phyloP scores from a whole-genome alignment of 257 asterid genomes.

The Capsicum rhomboideum region DNA sequence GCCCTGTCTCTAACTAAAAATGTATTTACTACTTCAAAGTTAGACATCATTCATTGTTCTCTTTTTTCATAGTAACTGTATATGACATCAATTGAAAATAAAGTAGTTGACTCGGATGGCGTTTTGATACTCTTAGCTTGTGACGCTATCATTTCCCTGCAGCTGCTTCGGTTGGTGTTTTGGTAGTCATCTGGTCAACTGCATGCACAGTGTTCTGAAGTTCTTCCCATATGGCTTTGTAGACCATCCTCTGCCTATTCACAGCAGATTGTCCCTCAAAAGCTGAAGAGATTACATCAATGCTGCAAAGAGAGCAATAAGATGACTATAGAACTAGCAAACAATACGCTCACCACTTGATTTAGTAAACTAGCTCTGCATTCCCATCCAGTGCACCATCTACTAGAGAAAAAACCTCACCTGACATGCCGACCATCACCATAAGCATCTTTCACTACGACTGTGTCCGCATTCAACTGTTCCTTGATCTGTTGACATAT shows the following conservation, averaged over 20 bases:
- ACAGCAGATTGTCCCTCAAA: conserved; percentile 94
- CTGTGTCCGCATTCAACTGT: conserved; percentile 69
- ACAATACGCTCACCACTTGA: neutral
- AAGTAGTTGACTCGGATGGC: neutral
- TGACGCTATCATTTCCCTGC: conserved; percentile 16
- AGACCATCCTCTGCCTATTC: conserved; percentile 96
- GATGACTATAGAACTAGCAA: neutral
- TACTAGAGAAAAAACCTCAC: conserved; percentile 26
- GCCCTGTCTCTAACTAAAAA: neutral
- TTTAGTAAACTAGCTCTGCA: neutral
- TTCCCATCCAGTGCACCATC: neutral
- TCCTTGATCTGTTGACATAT: conserved; percentile 69
- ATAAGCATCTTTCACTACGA: conserved; percentile 66
- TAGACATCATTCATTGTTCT: neutral
- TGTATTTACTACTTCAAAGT: neutral
- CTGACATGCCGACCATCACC: conserved; percentile 99
- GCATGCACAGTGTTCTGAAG: conserved; percentile 90
- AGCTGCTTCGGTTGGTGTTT: conserved; percentile 73
- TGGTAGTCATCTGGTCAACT: conserved; percentile 90
- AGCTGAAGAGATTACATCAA: conserved; percentile 64
- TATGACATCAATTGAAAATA: neutral
- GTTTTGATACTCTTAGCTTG: neutral
- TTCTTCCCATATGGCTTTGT: conserved; percentile 99
- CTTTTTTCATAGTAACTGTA: neutral
- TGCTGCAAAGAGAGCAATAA: conserved; percentile 38